Base-by-base conservation (phyloP, 768 basidiomycete species). In the Multifurca ochricompacta region DNA sequence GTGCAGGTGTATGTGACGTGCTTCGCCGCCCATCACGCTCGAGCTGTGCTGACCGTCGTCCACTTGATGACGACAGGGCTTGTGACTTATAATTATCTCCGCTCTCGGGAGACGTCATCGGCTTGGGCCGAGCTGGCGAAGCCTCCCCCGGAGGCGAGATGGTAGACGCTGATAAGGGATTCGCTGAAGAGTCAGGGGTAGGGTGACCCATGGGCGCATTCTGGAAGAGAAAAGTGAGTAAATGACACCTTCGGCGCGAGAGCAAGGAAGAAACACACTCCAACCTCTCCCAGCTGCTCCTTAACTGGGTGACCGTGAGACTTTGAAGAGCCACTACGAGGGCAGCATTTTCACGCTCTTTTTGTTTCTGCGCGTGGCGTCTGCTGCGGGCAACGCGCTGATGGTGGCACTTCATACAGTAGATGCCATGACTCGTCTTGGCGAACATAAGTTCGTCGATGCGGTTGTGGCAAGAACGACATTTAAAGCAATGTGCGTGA, bases 361-460 rank as follows among this genome's bases (percentile, higher is more conserved):
- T 81, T 65, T 90, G 84, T 68, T 87, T 89, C 70, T 97, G 93
- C 2, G 88, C 86, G 68, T 97, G 91, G 56, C 87, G 83, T 61
- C 92, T 73, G 59, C 92, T 93, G 62, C 89, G 83, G 32, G 91
- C 91, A 71, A 98, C 96, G 58, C 96, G 88, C 56, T 97, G 91
- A 69, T 92, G 97, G 66, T 99, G 96, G 64, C 96, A 99, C 45
- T 83, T 80, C 96, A 95, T 98, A 68, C 96, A 99, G 67, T 98
- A 98, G 53, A 98, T 97, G 50, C 96, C 96, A 64, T 96, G 91
- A 56, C 84, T 90, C 1, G 96, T 98, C 75, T 98, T 98, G 54
- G 96, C 96, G 60, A 97, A 99, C 53, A 98, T 92, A 48, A 98
- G 81, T 68, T 99, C 96, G 70, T 98, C 94, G 59, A 99, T 99